A percentile compares a stretch with the other conserved stretches of the same genome.
These are phyloP conservation scores for Zopfochytrium polystomum DNA, from an alignment of 371 early-diverging fungal genomes.

Conservation along the genomic window DNA sequence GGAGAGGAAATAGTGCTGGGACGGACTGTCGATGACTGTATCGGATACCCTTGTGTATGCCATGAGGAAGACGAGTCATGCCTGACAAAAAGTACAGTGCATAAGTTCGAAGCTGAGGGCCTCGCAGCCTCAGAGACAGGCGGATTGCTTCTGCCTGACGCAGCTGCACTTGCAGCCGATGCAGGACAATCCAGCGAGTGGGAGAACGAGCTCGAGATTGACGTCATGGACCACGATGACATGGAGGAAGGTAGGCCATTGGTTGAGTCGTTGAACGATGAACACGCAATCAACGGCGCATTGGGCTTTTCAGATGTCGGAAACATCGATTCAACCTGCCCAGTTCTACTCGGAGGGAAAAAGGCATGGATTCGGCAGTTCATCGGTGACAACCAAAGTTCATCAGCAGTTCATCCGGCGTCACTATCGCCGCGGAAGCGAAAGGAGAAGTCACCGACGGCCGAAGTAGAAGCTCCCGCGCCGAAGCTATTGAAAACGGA, in stretches of 20 bases:
- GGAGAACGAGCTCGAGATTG: background rate
- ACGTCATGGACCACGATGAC: background rate
- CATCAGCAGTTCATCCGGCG: background rate
- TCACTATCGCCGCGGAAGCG: background rate
- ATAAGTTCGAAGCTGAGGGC: conserved; percentile 6
- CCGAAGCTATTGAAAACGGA: background rate
- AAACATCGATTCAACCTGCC: no score
- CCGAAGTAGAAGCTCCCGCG: background rate
- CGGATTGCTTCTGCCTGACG: no score
- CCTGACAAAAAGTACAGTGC: background rate
- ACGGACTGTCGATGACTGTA: conserved; percentile 5
- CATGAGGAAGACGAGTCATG: conserved; percentile 1
- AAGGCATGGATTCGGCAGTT: background rate
- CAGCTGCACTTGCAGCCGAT: background rate
- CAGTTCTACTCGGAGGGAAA: background rate
- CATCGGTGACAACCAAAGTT: background rate
- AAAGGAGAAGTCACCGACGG: background rate
- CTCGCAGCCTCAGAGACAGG: no score
- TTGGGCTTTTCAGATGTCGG: background rate
- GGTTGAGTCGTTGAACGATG: background rate
- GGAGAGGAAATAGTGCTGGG: conserved; percentile 14
- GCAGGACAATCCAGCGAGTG: background rate
- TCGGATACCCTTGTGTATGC: conserved; percentile 15
- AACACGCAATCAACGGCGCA: background rate
- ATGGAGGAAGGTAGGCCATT: background rate